Percentiles rank a stretch among this genome's conserved stretches.
Evolutionary conservation across 148 eudicot species (phyloP).

Genomic region (Arctostaphylos glauca): DNA sequence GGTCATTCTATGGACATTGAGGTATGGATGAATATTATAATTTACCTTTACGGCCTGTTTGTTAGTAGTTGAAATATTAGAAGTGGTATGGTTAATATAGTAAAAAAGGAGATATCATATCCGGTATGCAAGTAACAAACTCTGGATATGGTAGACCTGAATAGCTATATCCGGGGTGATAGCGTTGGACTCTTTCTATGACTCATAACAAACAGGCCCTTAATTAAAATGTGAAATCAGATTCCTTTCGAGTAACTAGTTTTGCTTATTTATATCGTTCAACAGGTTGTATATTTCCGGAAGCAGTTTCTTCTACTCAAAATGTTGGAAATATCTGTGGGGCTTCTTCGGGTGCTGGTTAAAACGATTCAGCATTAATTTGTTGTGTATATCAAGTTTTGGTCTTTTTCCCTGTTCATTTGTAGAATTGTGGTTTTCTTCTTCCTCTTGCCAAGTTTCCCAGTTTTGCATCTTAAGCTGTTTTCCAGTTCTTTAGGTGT

Average conservation of each 20-base stretch:
- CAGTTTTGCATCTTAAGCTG: neutral
- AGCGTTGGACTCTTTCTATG: too few species aligned
- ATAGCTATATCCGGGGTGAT: too few species aligned
- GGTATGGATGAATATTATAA: constrained; percentile 30
- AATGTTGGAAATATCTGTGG: constrained; percentile 12
- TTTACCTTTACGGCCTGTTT: neutral
- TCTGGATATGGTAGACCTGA: too few species aligned
- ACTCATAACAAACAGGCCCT: too few species aligned
- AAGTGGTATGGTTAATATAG: too few species aligned
- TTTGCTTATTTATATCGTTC: constrained; percentile 1
- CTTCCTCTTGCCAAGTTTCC: neutral
- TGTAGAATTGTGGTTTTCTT: neutral
- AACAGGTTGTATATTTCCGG: constrained; percentile 62
- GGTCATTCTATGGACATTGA: constrained; percentile 31
- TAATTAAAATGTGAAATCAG: neutral
- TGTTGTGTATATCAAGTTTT: neutral
- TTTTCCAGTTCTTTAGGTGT: neutral
- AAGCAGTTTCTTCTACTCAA: constrained; percentile 30
- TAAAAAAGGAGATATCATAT: too few species aligned
- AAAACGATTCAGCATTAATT: constrained; percentile 10
- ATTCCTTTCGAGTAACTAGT: neutral
- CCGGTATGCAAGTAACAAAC: too few species aligned
- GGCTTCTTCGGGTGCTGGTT: neutral
- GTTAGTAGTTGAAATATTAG: too few species aligned
- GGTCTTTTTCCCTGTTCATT: neutral